Evolutionary conservation across 2,329 filamentous ascomycete genomes (phyloP), one percentile per base, ranked within the genome.

Genomic region (Fusarium sp.): DNA sequence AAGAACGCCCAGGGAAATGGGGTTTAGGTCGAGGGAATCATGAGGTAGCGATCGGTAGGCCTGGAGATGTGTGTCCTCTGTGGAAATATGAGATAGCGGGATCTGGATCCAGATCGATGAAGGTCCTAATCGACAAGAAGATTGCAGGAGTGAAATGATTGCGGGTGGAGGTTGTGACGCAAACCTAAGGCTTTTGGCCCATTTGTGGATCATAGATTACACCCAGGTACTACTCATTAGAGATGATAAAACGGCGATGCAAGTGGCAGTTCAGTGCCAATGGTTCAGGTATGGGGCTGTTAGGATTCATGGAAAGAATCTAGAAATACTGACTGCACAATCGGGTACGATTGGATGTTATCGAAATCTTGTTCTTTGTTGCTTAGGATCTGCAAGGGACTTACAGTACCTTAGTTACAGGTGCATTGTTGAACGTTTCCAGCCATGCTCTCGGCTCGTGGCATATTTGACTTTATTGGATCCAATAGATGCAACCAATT

Each of bases 81-180:
- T 43, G 38, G 55, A 53, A 49, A 18, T 48, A 12, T 27, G 38
- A 32, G 34, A 20, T n/a, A 38, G 27, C n/a, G 55, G 41, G 53
- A 45, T 70, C 47, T 57, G 30, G 30, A 41, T 58, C 46, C 27
- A 51, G 46, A 40, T 57, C 45, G 56, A 60, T 7, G 38, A 47
- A 43, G 34, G 30, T 57, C 27, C 24, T 32, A 44, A 45, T 64
- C 49, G 48, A 54, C 34, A 41, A 59, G 34, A 53, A 69, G 48
- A 43, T 54, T 70, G 58, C 29, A 48, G 32, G 63, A 69, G 58
- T 32, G 47, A 68, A 51, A 24, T 60, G 53, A 38, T 59, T 27
- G 44, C 44, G 32, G 63, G 68, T 71, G 68, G 68, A 66, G 68
- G 65, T 44, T 70, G 65, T 70, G 69, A 71, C 69, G 69, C 69